Evolutionary conservation across 1,284 basidiomycete genomes (phyloP).

Genomic region (Cutaneotrichosporon sp.): DNA sequence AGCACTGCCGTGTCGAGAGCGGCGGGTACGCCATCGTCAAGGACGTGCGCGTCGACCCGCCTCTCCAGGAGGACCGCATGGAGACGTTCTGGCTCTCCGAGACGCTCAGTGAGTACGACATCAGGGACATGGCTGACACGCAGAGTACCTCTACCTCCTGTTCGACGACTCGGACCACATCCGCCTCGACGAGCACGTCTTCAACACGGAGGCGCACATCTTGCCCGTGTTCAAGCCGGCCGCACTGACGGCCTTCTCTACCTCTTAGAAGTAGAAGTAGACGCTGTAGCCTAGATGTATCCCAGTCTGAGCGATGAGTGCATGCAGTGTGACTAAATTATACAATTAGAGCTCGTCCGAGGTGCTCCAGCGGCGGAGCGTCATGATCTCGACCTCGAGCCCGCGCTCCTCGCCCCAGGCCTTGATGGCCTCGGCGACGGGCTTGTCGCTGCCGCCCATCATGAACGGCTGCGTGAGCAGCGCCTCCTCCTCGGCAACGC

Average conservation of each 20-base stretch:
- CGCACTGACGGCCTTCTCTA: slow-evolving; percentile 41
- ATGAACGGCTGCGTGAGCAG: slow-evolving; percentile 81
- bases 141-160: slow-evolving; percentile 83
- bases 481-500: slow-evolving; percentile 57
- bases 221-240: slow-evolving; percentile 52
- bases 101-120: slow-evolving; percentile 68
- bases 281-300: slow-evolving; percentile 4
- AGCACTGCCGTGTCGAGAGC: slow-evolving; percentile 67
- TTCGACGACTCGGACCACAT: slow-evolving; percentile 75
- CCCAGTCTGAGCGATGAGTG: slow-evolving; percentile 5
- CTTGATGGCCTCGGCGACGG: slow-evolving; percentile 65
- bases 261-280: slow-evolving; percentile 22
- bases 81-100: slow-evolving; percentile 94
- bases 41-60: slow-evolving; percentile 74
- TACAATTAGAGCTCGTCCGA: slow-evolving; percentile 30
- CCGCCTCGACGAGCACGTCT: slow-evolving; percentile 73
- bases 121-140: slow-evolving; percentile 5
- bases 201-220: slow-evolving; percentile 77
- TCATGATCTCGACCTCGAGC: slow-evolving; percentile 42
- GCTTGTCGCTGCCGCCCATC: slow-evolving; percentile 62
- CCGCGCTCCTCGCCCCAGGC: slow-evolving; percentile 67
- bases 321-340: slow-evolving; percentile 1
- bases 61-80: slow-evolving; percentile 80
- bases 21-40: slow-evolving; percentile 85
- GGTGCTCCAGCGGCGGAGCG: slow-evolving; percentile 50